Percentiles rank a stretch among this genome's conserved stretches.
Conservation (phyloP, 169 alveolate species). For the Perkinsus marinus region DNA sequence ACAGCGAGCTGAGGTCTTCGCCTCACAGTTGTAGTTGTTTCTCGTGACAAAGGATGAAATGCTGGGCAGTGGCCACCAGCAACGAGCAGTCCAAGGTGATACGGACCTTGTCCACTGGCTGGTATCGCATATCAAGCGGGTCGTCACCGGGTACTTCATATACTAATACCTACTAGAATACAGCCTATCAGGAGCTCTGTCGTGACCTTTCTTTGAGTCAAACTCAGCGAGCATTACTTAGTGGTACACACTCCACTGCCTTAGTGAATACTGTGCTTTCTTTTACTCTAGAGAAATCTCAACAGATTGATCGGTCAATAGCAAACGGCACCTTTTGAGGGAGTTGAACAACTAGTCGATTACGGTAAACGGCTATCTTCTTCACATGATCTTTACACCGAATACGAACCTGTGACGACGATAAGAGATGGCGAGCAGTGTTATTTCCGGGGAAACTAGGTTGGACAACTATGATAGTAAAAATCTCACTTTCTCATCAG, state of each 20-base stretch:
- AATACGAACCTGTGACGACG: slow-evolving; percentile 20
- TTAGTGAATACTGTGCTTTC: not conserved
- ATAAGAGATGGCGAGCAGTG: not conserved
- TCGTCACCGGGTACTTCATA: slow-evolving; percentile 41
- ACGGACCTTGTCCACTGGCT: slow-evolving; percentile 48
- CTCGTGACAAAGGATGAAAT: slow-evolving; percentile 60
- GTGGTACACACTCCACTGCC: too few relatives aligned
- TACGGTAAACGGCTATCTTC: slow-evolving; percentile 76
- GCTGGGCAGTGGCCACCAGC: slow-evolving; percentile 62
- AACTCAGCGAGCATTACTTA: too few relatives aligned
- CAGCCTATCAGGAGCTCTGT: too few relatives aligned
- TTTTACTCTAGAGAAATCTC: too few relatives aligned
- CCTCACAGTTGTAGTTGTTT: slow-evolving; percentile 47
- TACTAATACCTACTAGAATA: slow-evolving; percentile 12
- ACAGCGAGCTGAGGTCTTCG: slow-evolving; percentile 3
- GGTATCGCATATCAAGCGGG: slow-evolving; percentile 59
- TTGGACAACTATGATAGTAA: not conserved
- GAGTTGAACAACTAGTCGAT: slow-evolving; percentile 72
- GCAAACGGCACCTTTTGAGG: slow-evolving; percentile 49
- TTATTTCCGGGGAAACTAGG: not conserved
- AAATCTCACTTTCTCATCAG: slow-evolving; percentile 52
- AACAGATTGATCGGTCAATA: too few relatives aligned
- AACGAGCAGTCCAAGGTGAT: slow-evolving; percentile 48
- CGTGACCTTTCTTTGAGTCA: too few relatives aligned
- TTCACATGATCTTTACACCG: slow-evolving; percentile 73